Conservation (phyloP, 2,329 filamentous ascomycete species). For the Periconia sp. region DNA sequence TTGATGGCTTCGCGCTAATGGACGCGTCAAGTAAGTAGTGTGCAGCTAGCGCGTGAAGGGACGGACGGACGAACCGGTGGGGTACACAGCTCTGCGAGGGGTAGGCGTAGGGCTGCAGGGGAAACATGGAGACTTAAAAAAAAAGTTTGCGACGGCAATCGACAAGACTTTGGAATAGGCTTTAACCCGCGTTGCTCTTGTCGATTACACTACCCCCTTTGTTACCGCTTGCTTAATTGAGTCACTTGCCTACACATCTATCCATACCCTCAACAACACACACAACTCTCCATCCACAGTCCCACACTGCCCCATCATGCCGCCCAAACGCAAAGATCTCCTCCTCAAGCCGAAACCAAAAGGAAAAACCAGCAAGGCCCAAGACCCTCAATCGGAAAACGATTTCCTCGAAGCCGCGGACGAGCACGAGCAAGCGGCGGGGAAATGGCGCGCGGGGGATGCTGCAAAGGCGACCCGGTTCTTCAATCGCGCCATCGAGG, state of each 20-base stretch:
- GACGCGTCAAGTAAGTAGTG: background rate
- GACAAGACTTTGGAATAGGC: too few relatives aligned
- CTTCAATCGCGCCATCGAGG: slow-evolving; percentile 65
- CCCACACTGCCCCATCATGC: slow-evolving; percentile 17
- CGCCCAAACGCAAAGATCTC: slow-evolving; percentile 35
- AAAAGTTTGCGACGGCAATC: background rate
- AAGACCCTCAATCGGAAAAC: slow-evolving; percentile 64
- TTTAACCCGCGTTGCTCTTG: too few relatives aligned
- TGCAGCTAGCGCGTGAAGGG: background rate
- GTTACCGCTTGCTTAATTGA: too few relatives aligned
- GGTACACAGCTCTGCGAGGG: background rate
- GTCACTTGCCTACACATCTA: too few relatives aligned
- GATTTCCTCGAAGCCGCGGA: slow-evolving; percentile 70
- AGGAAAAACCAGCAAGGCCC: slow-evolving; percentile 22
- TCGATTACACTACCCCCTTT: too few relatives aligned
- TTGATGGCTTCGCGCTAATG: too few relatives aligned
- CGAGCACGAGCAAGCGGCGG: slow-evolving; percentile 69
- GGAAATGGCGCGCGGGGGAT: slow-evolving; percentile 75
- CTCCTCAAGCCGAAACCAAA: slow-evolving; percentile 31
- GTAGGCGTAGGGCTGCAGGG: background rate
- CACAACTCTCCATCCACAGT: background rate
- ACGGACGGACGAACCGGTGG: background rate
- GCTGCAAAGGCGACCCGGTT: slow-evolving; percentile 64
- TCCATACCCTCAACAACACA: too few relatives aligned
- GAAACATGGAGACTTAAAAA: background rate